Evolutionary conservation across 2,329 filamentous ascomycete species (phyloP).

Genomic region (Calonectria crousiana): DNA sequence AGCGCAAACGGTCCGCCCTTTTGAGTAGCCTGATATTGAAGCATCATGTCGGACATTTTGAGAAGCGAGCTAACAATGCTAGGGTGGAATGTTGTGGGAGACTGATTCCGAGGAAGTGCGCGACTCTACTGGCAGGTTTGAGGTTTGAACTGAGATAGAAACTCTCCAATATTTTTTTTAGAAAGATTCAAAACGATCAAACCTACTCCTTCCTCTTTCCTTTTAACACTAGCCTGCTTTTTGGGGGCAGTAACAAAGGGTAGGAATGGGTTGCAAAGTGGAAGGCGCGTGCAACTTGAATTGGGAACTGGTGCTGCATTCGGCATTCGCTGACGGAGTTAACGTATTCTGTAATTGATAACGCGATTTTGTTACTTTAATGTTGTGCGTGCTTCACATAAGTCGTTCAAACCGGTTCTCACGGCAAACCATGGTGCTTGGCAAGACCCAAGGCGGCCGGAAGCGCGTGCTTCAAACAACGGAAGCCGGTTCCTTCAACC

Average conservation of each 20-base stretch:
- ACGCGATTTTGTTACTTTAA: not conserved
- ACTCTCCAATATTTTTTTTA: too few species aligned
- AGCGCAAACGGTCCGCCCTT: slow-evolving; percentile 34
- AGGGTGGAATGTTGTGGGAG: not conserved
- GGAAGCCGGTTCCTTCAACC: not conserved
- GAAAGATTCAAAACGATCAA: not conserved
- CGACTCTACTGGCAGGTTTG: not conserved
- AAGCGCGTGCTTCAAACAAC: not conserved
- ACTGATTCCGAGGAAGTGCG: not conserved
- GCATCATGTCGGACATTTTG: slow-evolving; percentile 26
- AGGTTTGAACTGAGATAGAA: not conserved
- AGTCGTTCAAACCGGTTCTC: not conserved
- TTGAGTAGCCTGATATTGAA: slow-evolving; percentile 32
- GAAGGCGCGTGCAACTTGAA: slow-evolving; percentile 5
- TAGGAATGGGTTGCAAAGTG: not conserved
- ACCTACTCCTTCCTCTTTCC: not conserved
- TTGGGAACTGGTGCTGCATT: not conserved
- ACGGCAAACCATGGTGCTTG: not conserved
- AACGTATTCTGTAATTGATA: slow-evolving; percentile 5
- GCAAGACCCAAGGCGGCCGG: not conserved
- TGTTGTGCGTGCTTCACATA: not conserved
- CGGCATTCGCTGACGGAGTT: slow-evolving; percentile 22
- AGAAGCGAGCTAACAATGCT: not conserved
- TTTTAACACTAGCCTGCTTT: not conserved
- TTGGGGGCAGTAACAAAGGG: not conserved